phyloP scores from a whole-genome alignment of 768 basidiomycete genomes.

The Russula lepida region DNA sequence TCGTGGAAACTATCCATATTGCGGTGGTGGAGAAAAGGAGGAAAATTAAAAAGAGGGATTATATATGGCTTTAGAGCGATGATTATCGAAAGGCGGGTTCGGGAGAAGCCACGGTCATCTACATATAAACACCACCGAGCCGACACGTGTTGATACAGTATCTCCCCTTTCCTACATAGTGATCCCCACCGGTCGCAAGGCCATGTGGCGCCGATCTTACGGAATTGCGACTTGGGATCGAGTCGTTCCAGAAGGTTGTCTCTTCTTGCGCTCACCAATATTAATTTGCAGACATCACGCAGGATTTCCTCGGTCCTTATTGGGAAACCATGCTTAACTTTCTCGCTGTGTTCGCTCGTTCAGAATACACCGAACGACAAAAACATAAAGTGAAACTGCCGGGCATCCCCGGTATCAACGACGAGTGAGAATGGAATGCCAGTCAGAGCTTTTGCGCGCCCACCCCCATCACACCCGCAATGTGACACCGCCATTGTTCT shows the following conservation, averaged over 20 bases:
- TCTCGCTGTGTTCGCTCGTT: background rate
- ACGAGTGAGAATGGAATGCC: too few species aligned
- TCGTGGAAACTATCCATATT: conserved; percentile 68
- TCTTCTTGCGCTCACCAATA: too few species aligned
- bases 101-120: background rate
- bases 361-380: background rate
- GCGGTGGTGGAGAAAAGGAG: background rate
- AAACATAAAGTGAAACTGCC: background rate
- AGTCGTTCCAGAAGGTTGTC: too few species aligned
- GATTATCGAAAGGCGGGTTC: conserved; percentile 10
- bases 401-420: background rate
- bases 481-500: too few species aligned
- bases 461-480: background rate
- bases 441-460: background rate
- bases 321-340: background rate
- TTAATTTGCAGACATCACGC: too few species aligned
- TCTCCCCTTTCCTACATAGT: too few species aligned
- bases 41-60: background rate
- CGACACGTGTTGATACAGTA: background rate
- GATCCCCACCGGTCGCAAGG: background rate
- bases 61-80: conserved; percentile 13
- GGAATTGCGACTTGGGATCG: background rate
- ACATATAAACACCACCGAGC: background rate
- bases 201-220: background rate
- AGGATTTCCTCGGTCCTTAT: background rate